These are phyloP conservation scores for Gamarada debralockiae DNA, from an alignment of 495 filamentous ascomycete genomes.

Conservation along the genomic window DNA sequence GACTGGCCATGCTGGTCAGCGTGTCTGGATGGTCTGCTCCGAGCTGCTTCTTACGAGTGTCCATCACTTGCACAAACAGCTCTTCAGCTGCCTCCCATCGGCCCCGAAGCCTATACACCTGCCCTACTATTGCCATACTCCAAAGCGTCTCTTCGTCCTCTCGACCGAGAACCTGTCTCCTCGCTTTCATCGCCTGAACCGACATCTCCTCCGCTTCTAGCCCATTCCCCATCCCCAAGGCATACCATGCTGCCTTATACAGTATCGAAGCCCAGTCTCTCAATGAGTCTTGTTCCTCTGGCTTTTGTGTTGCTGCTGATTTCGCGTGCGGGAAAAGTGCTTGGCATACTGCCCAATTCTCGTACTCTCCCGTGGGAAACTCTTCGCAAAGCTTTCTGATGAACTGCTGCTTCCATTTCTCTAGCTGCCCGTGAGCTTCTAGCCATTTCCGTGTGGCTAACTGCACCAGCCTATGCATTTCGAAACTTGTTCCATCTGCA, in stretches of 20 bases:
- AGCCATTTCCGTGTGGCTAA: conserved; percentile 41
- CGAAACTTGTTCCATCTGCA: conserved; percentile 24
- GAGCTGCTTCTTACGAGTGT: too few relatives aligned
- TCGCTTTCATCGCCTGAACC: conserved; percentile 2
- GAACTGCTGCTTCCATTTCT: conserved; percentile 30
- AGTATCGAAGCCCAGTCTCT: conserved; percentile 24
- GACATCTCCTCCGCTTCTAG: conserved; percentile 12
- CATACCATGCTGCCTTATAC: conserved; percentile 25
- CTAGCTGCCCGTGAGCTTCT: conserved; percentile 26
- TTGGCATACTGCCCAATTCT: conserved; percentile 25
- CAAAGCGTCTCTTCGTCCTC: not conserved
- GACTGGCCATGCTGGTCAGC: too few relatives aligned
- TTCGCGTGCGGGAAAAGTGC: conserved; percentile 17
- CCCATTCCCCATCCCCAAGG: conserved; percentile 9
- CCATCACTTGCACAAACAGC: too few relatives aligned
- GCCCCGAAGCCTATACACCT: too few relatives aligned
- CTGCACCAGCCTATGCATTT: conserved; percentile 45
- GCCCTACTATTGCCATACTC: not conserved
- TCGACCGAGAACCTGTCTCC: conserved; percentile 3
- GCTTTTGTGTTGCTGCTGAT: not conserved
- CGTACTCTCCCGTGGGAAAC: conserved; percentile 34
- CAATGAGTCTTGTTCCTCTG: conserved; percentile 1
- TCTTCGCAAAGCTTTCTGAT: conserved; percentile 30
- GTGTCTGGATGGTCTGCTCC: too few relatives aligned
- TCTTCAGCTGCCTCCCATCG: conserved; percentile 1